Base-by-base conservation (phyloP, 1,284 basidiomycete genomes). In the Cryptococcus sp. region DNA sequence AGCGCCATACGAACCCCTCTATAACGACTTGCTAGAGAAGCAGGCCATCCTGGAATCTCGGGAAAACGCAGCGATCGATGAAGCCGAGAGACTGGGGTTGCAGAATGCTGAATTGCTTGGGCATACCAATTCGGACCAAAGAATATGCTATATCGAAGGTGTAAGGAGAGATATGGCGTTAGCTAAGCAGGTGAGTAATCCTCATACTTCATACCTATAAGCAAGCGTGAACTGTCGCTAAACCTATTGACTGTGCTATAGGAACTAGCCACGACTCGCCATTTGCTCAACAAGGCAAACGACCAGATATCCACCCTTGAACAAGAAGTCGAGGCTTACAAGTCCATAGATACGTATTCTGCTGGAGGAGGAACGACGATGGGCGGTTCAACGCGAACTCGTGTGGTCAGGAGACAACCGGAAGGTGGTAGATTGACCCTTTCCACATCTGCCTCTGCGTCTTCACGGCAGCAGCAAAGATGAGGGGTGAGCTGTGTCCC, bases 111-210 rank as follows among this genome's bases (percentile, higher is more conserved):
- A 69, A 25, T 48, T 74, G 54, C 55, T 64, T 16, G 67, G 68
- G 7, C 67, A 68, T 45, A 55, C 46, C 10, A 67, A 68, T 40
- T 67, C 59, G n/a, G 62, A 57, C 23, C 69, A 73, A 47, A 68
- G 63, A 57, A 69, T 74, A 50, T 65, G 59, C 19, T 74, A 74
- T 52, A 61, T 72, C 16, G 72, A 74, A 46, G 58, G 55, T n/a
- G 47, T 72, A 7, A 55, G 72, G 45, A 58, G 69, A 20, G 72
- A 74, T 47, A 69, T 69, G 64, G 64, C 65, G 0, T 6, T 64
- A 23, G 57, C 65, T 19, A 72, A 70, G 48, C 68, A 70, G 50
- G 71, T 71, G 49, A 50, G 69, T 65, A 19, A 17, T 39, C 11
- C 49, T 19, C 25, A 5, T 5, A 40, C 19, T 29, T 5, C 17